These are phyloP conservation scores for Aspergillus jensenii DNA, from an alignment of 2,329 filamentous ascomycete species.

Conservation along the genomic window DNA sequence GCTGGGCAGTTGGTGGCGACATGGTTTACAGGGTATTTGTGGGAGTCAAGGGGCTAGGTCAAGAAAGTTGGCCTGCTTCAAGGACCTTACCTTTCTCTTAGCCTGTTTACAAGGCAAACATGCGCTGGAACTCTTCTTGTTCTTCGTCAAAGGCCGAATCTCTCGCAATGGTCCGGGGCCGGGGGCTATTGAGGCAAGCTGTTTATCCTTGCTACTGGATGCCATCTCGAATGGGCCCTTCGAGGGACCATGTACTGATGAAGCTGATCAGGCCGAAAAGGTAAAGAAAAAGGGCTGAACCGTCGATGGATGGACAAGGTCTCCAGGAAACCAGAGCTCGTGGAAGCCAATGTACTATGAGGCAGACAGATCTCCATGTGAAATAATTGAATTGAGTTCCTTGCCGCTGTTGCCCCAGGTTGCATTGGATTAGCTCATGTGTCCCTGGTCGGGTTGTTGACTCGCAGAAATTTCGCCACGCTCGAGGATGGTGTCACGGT, in stretches of 20 bases:
- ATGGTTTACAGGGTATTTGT: neutral
- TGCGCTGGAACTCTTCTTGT: conserved; percentile 38
- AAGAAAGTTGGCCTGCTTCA: neutral
- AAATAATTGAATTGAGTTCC: neutral
- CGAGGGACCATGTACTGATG: too few relatives aligned
- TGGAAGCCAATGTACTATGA: neutral
- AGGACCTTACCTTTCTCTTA: conserved; percentile 34
- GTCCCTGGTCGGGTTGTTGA: neutral
- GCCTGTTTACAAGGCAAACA: conserved; percentile 37
- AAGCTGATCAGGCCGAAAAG: neutral
- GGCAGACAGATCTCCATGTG: neutral
- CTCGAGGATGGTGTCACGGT: neutral
- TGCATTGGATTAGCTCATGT: neutral
- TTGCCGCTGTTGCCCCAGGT: neutral
- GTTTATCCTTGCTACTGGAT: conserved; percentile 20
- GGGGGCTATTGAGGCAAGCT: conserved; percentile 31
- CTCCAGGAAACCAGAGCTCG: neutral
- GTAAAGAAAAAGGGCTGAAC: neutral
- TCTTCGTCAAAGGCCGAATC: conserved; percentile 24
- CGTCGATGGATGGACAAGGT: neutral
- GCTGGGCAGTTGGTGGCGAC: neutral
- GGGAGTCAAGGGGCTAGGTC: neutral
- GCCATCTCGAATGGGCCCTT: conserved; percentile 13
- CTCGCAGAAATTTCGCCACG: neutral
- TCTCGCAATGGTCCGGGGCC: conserved; percentile 20